These are phyloP conservation scores for Zhuliangozyma blackwelliae DNA, from an alignment of 1,139 yeast species.

Conservation along the genomic window DNA sequence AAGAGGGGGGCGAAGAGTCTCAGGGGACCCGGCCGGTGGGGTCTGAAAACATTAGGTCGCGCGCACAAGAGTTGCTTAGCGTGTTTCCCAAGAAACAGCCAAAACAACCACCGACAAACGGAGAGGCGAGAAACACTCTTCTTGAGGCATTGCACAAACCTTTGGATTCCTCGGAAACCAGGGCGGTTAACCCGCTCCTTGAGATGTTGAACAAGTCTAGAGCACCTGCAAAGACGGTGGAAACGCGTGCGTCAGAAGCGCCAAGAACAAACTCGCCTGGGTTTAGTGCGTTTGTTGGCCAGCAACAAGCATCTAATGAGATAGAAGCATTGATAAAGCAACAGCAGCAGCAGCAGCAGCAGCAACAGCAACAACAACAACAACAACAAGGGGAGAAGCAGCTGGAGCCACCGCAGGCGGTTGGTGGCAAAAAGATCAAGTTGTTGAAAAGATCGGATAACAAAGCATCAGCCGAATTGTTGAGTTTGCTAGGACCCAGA, in stretches of 20 bases:
- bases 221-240: no score
- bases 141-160: constrained; percentile 1
- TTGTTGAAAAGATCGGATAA: constrained; percentile 26
- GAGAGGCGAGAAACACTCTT: constrained; percentile 1
- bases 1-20: constrained; percentile 3
- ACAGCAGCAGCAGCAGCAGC: constrained; percentile 3
- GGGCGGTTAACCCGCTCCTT: neutral
- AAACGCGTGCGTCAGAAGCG: no score
- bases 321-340: constrained; percentile 20
- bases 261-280: no score
- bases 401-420: constrained; percentile 3
- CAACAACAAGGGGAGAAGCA: neutral
- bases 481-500: constrained; percentile 10
- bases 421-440: constrained; percentile 26
- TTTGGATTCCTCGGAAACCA: neutral
- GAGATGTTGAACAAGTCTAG: neutral
- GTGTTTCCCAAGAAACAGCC: constrained; percentile 24
- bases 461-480: constrained; percentile 10
- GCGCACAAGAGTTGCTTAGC: constrained; percentile 38
- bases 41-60: constrained; percentile 26
- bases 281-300: neutral
- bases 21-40: constrained; percentile 13
- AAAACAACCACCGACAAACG: constrained; percentile 3
- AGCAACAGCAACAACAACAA: constrained; percentile 4
- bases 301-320: constrained; percentile 17